These are phyloP conservation scores for Diplosphaera chodatii DNA, from an alignment of 139 green algal genomes.

Conservation along the genomic window DNA sequence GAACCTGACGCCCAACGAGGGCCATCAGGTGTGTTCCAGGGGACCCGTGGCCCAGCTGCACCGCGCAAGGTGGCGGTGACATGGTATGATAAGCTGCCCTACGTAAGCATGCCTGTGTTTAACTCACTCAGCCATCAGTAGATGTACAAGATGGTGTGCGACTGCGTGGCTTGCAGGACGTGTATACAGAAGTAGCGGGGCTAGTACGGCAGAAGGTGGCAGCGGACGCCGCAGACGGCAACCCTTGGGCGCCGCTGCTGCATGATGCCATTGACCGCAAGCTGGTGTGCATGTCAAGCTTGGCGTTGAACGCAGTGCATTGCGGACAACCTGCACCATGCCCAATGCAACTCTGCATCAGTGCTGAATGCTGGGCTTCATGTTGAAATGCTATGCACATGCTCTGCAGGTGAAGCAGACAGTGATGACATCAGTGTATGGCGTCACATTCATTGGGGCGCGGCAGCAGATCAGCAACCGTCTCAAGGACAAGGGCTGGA, in stretches of 20 bases:
- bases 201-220: conserved; percentile 43
- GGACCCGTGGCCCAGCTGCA: too few species aligned
- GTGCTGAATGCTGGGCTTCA: too few species aligned
- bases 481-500: conserved; percentile 66
- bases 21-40: conserved; percentile 43
- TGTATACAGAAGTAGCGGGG: conserved; percentile 70
- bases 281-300: conserved; percentile 55
- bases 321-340: too few species aligned
- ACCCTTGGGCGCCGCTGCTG: conserved; percentile 27
- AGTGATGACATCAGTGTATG: conserved; percentile 99
- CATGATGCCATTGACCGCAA: conserved; percentile 76
- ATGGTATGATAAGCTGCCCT: too few species aligned
- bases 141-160: too few species aligned
- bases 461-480: conserved; percentile 77
- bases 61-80: too few species aligned
- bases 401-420: conserved; percentile 83
- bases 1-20: conserved; percentile 72
- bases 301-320: too few species aligned
- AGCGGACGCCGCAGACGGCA: conserved; percentile 22
- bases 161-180: conserved; percentile 49
- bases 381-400: background rate
- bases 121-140: too few species aligned
- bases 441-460: conserved; percentile 90
- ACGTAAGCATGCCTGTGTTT: too few species aligned
- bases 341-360: too few species aligned